Conservation (phyloP, 139 green algal species). For the Haematococcus sp. region DNA sequence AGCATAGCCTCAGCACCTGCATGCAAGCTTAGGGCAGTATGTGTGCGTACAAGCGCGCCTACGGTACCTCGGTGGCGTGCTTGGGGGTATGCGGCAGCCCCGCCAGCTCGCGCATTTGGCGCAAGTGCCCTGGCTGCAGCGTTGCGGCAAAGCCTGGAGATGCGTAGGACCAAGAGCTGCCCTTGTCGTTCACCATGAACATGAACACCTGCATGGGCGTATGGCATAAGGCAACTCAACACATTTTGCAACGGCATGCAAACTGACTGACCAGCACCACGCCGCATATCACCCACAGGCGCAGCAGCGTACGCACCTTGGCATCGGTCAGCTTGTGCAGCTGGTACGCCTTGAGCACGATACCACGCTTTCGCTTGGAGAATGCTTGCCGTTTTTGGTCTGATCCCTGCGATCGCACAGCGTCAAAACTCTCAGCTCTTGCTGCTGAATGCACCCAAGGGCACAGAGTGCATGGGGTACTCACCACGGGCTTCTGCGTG, state of each 20-base stretch:
- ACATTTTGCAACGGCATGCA: not conserved
- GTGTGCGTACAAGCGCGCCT: too few relatives aligned
- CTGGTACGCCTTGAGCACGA: constrained; percentile 62
- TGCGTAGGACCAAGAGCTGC: constrained; percentile 58
- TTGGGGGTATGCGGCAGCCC: constrained; percentile 20
- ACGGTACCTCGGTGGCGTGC: constrained; percentile 37
- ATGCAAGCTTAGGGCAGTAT: too few relatives aligned
- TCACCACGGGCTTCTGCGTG: constrained; percentile 35
- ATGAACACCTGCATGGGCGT: constrained; percentile 47
- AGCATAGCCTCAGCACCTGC: not conserved
- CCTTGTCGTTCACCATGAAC: constrained; percentile 66
- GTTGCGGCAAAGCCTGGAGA: constrained; percentile 45
- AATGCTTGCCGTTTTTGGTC: constrained; percentile 61
- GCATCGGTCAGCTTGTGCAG: constrained; percentile 55
- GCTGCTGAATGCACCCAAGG: not conserved
- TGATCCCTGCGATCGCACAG: constrained; percentile 38
- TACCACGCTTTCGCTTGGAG: constrained; percentile 59
- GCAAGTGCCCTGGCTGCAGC: constrained; percentile 32
- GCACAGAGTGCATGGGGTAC: not conserved
- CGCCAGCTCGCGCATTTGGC: constrained; percentile 40
- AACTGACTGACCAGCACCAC: not conserved
- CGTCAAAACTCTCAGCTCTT: not conserved
- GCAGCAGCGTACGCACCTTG: constrained; percentile 22
- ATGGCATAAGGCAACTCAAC: too few relatives aligned
- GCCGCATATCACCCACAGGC: not conserved